These are phyloP conservation scores for Ampelocalamus luodianensis DNA, from an alignment of 176 grass and related monocot genomes.

Conservation along the genomic window DNA sequence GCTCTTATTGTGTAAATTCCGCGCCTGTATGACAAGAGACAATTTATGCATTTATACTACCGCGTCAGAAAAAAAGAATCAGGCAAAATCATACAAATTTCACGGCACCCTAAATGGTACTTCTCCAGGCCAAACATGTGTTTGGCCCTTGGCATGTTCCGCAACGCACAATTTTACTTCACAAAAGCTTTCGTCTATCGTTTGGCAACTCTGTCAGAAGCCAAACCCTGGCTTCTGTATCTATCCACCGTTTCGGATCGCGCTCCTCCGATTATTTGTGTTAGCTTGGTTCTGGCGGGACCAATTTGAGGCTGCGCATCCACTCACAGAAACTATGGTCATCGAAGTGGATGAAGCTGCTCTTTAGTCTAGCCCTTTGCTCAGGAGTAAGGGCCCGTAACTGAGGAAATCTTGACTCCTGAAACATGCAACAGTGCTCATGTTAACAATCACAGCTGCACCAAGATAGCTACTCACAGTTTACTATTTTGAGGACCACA, in stretches of 20 bases:
- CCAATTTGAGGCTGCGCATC: slow-evolving; percentile 97
- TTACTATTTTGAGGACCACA: slow-evolving; percentile 5
- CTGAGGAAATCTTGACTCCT: slow-evolving; percentile 96
- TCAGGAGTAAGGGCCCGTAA: slow-evolving; percentile 65
- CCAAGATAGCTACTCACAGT: neutral
- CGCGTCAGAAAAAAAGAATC: slow-evolving; percentile 33
- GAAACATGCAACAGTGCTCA: slow-evolving; percentile 40
- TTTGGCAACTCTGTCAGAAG: slow-evolving; percentile 42
- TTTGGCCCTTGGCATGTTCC: neutral
- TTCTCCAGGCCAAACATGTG: slow-evolving; percentile 30
- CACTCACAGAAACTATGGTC: slow-evolving; percentile 97
- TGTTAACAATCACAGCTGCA: slow-evolving; percentile 27
- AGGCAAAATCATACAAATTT: slow-evolving; percentile 51
- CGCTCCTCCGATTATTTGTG: neutral
- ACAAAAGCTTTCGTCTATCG: slow-evolving; percentile 29
- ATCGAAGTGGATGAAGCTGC: slow-evolving; percentile 93
- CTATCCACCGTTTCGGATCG: neutral
- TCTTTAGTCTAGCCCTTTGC: slow-evolving; percentile 77
- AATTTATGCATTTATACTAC: slow-evolving; percentile 12
- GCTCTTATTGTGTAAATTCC: slow-evolving; percentile 39
- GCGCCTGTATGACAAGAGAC: slow-evolving; percentile 23
- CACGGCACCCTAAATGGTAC: slow-evolving; percentile 15
- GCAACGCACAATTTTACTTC: slow-evolving; percentile 9
- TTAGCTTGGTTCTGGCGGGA: slow-evolving; percentile 86
- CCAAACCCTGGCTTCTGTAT: neutral